Evolutionary conservation across 2,329 filamentous ascomycete genomes (phyloP), one percentile per base, ranked within the genome.

Genomic region (Trichoderma breve): DNA sequence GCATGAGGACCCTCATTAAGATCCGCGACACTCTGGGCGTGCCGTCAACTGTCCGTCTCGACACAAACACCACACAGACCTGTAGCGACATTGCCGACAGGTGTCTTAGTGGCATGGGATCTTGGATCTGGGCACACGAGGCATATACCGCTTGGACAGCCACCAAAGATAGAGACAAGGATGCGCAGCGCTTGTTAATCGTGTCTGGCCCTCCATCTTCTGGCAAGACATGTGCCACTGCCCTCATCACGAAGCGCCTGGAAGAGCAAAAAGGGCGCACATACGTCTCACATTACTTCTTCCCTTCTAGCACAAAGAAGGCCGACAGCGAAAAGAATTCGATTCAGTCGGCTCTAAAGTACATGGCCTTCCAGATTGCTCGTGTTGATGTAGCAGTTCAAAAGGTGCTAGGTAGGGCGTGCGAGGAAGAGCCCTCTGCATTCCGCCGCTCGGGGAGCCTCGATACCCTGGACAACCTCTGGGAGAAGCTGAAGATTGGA

Each of bases 181-280:
- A 62, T 21, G 21, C 15, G 1, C 61, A 39, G 15, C 61, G 61
- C 8, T 30, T 64, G 36, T 26, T 64, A 30, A 26, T 64, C 26
- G 36, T 64, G 15, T 30, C 61, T 9, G 61, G 61, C 11, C 61
- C 61, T 21, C 36, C 39, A 32, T 64, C 61, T 14, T 64, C 61
- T 3, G 61, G 61, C 24, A 64, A 64, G 36, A 64, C 61, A 4
- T 32, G 26, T 6, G 36, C 7, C 39, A 64, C 9, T 11, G 61
- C 61, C 61, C 61, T 64, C 11, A 64, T 64, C 15, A 64, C 61
- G 18, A 64, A 47, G 24, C 36, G 61, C 15, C 61, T 64, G 15
- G 61, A 64, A 32, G 61, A 64, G 61, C 61, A 64, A 64, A 64
- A 64, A 12, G 61, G 61, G 3, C 61, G 61, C 61, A 64, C 61